Conservation (phyloP, 768 basidiomycete species). For the Kwoniella sp. region DNA sequence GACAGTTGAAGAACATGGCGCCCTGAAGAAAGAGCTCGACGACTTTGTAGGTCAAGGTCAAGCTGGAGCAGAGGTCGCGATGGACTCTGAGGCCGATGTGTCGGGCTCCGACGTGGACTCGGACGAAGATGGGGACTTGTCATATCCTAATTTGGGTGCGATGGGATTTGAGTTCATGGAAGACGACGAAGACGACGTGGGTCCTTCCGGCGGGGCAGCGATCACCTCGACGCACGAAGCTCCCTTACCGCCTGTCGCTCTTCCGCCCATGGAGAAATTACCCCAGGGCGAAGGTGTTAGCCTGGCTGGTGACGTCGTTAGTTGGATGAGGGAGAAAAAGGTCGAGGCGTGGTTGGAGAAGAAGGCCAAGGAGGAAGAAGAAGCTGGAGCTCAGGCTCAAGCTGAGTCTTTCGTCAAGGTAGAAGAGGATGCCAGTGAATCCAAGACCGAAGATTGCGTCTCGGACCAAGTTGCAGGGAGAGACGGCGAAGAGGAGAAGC, state of each 20-base stretch:
- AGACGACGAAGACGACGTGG: constrained; percentile 43
- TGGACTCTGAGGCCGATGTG: constrained; percentile 2
- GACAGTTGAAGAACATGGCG: constrained; percentile 23
- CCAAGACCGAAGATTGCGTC: background rate
- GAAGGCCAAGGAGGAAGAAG: constrained; percentile 20
- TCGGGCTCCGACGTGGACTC: constrained; percentile 28
- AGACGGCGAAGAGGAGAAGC: constrained; percentile 4
- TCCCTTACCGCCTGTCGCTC: constrained; percentile 41
- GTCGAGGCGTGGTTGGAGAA: constrained; percentile 46
- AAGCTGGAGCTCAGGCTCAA: constrained; percentile 9
- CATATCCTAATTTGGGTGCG: constrained; percentile 15
- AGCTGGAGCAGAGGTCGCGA: constrained; percentile 16
- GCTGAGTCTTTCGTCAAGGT: constrained; percentile 13
- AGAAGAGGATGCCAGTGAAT: constrained; percentile 9
- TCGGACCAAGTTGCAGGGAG: background rate
- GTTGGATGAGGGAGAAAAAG: constrained; percentile 51
- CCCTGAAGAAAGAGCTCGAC: constrained; percentile 34
- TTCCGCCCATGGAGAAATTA: constrained; percentile 42
- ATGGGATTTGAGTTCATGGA: constrained; percentile 35
- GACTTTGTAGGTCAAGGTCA: constrained; percentile 16
- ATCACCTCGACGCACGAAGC: constrained; percentile 50
- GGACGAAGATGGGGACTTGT: constrained; percentile 29
- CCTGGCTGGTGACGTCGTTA: constrained; percentile 52
- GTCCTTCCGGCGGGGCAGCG: constrained; percentile 3
- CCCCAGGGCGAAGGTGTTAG: constrained; percentile 41